Conservation (phyloP, 768 basidiomycete genomes). For the Russula lepida region DNA sequence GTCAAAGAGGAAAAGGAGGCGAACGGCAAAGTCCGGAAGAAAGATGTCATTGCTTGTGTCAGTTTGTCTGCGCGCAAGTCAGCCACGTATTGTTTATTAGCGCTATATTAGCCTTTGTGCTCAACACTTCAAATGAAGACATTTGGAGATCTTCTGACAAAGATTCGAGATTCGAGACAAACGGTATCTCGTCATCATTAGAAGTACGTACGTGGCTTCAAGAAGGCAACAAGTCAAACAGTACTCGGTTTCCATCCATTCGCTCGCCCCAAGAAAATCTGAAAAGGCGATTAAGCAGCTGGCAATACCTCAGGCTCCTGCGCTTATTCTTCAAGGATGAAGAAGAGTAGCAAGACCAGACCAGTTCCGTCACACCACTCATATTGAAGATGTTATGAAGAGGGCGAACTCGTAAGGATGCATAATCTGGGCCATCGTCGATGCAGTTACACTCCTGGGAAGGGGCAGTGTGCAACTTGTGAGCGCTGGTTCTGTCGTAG, state of each 20-base stretch:
- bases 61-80: too few relatives aligned
- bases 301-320: too few relatives aligned
- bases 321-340: conserved; percentile 26
- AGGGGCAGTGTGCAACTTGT: conserved; percentile 11
- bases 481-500: conserved; percentile 19
- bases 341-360: conserved; percentile 11
- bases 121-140: too few relatives aligned
- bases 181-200: too few relatives aligned
- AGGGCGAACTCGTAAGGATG: conserved; percentile 35
- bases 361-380: conserved; percentile 27
- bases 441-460: conserved; percentile 8
- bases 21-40: too few relatives aligned
- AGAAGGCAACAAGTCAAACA: conserved; percentile 37
- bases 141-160: too few relatives aligned
- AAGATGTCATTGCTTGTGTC: too few relatives aligned
- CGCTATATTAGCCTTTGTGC: too few relatives aligned
- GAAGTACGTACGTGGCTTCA: too few relatives aligned
- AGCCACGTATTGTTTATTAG: too few relatives aligned
- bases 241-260: conserved; percentile 50
- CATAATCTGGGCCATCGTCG: conserved; percentile 12
- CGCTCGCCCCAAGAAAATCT: conserved; percentile 12
- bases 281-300: neutral
- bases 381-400: conserved; percentile 41
- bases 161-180: too few relatives aligned
- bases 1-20: too few relatives aligned